Evolutionary conservation across 1,284 basidiomycete species (phyloP).

Genomic region (Trichosporon asahii): DNA sequence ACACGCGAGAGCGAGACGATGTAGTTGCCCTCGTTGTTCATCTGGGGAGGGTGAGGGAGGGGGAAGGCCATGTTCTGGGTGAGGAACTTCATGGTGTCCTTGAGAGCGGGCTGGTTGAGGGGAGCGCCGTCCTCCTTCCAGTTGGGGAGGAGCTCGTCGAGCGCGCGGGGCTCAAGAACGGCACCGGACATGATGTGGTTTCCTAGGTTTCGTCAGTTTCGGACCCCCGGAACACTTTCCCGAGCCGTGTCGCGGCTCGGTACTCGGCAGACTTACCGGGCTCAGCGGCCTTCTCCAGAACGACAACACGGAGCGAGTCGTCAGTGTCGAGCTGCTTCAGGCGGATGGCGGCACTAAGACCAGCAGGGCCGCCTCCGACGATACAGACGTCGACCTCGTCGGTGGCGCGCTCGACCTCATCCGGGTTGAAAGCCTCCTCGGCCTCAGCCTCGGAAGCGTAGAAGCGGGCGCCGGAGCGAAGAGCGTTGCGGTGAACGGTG

Average conservation of each 20-base stretch:
- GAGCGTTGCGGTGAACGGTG: background rate
- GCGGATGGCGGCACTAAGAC: constrained; percentile 91
- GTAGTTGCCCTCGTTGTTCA: constrained; percentile 93
- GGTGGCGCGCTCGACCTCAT: constrained; percentile 65
- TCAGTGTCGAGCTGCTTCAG: constrained; percentile 88
- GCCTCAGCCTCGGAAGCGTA: constrained; percentile 38
- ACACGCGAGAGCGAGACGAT: constrained; percentile 86
- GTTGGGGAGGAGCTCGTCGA: constrained; percentile 86
- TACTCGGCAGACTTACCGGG: constrained; percentile 62
- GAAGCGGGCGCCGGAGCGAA: constrained; percentile 16
- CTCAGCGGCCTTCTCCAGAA: constrained; percentile 93
- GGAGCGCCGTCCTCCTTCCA: constrained; percentile 65
- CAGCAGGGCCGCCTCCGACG: constrained; percentile 92
- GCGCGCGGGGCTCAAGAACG: constrained; percentile 86
- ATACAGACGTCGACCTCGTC: constrained; percentile 96
- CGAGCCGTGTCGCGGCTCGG: background rate
- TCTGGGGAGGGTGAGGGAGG: constrained; percentile 95
- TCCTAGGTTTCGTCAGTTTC: constrained; percentile 56
- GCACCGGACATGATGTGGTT: constrained; percentile 95
- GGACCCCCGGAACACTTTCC: background rate
- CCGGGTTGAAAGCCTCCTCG: constrained; percentile 40
- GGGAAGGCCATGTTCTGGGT: constrained; percentile 70
- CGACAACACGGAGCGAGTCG: constrained; percentile 81
- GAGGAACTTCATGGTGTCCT: constrained; percentile 83
- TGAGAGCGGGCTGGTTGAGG: constrained; percentile 74